phyloP scores from a whole-genome alignment of 192 early-diverging fungal genomes.

The Ambispora gerdemannii region DNA sequence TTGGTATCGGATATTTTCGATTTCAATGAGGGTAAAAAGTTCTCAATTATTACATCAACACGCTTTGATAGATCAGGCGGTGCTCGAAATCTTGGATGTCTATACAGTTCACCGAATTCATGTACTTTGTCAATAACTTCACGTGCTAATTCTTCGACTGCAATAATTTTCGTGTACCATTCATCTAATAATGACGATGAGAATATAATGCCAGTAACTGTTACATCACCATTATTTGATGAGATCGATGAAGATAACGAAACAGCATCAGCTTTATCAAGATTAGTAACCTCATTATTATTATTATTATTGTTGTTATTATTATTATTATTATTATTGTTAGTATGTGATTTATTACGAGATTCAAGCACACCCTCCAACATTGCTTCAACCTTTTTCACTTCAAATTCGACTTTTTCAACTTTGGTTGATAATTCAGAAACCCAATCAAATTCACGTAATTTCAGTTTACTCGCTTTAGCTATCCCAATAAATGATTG shows the following conservation, averaged over 20 bases:
- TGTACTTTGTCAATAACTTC: constrained; percentile 15
- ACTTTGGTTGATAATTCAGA: constrained; percentile 10
- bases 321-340: constrained; percentile 20
- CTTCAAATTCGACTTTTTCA: constrained; percentile 8
- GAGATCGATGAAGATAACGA: not conserved
- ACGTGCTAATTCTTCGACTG: constrained; percentile 15
- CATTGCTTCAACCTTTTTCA: constrained; percentile 28
- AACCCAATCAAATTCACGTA: constrained; percentile 26
- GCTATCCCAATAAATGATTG: not conserved
- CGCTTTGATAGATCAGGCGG: not conserved
- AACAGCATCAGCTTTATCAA: not conserved
- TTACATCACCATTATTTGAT: constrained; percentile 14
- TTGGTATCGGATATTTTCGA: constrained; percentile 12
- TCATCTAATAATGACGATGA: constrained; percentile 27
- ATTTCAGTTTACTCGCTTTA: constrained; percentile 21
- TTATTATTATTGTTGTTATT: too few species aligned
- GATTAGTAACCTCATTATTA: not conserved
- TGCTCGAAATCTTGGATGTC: constrained; percentile 6
- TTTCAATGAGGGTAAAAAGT: not conserved
- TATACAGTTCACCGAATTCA: not conserved
- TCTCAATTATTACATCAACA: constrained; percentile 6
- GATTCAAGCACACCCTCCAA: constrained; percentile 29
- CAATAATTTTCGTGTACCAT: constrained; percentile 29
- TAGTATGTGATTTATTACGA: constrained; percentile 4
- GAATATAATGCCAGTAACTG: constrained; percentile 26